Conservation (phyloP, 2,329 filamentous ascomycete species). For the Cercospora janseana region DNA sequence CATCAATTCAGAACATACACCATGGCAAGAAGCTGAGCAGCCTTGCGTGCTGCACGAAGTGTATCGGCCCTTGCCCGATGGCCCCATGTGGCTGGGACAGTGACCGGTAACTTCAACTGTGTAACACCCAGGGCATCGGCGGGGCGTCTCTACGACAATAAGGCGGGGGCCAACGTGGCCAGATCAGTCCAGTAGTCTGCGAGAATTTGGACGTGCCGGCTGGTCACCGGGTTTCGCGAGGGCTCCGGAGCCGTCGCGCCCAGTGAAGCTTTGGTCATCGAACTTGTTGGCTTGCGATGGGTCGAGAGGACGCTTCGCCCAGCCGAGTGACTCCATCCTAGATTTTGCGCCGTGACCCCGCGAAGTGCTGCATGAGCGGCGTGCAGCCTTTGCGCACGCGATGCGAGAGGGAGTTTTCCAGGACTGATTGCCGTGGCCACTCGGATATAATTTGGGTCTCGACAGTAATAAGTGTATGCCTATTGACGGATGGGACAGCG, state of each 20-base stretch:
- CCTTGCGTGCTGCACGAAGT: constrained; percentile 68
- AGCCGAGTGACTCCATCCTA: constrained; percentile 9
- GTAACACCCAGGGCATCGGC: constrained; percentile 48
- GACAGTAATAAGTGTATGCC: not conserved
- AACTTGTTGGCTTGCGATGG: constrained; percentile 7
- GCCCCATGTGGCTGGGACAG: constrained; percentile 76
- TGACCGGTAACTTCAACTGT: constrained; percentile 72
- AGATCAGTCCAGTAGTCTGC: constrained; percentile 18
- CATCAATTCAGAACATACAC: not conserved
- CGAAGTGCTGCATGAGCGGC: not conserved
- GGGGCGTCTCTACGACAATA: not conserved
- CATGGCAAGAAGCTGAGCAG: constrained; percentile 69
- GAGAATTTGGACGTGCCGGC: constrained; percentile 13
- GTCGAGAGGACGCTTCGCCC: constrained; percentile 22
- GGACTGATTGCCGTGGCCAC: constrained; percentile 11
- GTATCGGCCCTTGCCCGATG: constrained; percentile 77
- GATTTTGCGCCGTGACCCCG: constrained; percentile 15
- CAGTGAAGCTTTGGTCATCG: constrained; percentile 14
- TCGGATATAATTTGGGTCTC: constrained; percentile 7
- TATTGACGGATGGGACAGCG: no score
- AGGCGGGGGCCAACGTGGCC: constrained; percentile 1
- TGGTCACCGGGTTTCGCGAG: constrained; percentile 5
- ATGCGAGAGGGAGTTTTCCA: constrained; percentile 19
- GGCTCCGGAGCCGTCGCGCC: constrained; percentile 14
- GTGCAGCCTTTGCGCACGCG: constrained; percentile 11